These are phyloP conservation scores for Trichophyton benhamiae DNA, from an alignment of 2,329 filamentous ascomycete genomes.

Conservation along the genomic window DNA sequence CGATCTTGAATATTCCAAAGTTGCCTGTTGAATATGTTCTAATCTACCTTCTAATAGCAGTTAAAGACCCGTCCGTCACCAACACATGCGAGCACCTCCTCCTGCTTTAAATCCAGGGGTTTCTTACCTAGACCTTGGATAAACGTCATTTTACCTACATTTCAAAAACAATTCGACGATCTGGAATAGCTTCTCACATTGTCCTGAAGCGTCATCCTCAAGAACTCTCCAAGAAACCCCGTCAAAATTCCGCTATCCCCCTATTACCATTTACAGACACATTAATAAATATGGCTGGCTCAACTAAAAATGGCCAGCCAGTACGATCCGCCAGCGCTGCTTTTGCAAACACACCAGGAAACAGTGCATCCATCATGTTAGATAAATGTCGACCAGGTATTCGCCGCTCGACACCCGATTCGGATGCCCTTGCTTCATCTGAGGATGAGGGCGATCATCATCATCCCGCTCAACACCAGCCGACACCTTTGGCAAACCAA, in stretches of 20 bases:
- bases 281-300: constrained; percentile 8
- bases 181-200: neutral
- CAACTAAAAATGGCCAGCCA: constrained; percentile 8
- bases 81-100: constrained; percentile 3
- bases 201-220: neutral
- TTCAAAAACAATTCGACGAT: neutral
- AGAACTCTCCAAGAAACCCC: neutral
- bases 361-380: constrained; percentile 52
- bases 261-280: neutral
- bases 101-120: constrained; percentile 5
- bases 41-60: neutral
- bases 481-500: constrained; percentile 46
- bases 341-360: constrained; percentile 34
- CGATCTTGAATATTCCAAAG: neutral
- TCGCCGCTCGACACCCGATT: constrained; percentile 81
- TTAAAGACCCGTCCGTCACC: neutral
- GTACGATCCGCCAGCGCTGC: constrained; percentile 31
- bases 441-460: constrained; percentile 71
- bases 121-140: constrained; percentile 6
- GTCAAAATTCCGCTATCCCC: neutral
- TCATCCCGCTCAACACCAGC: constrained; percentile 39
- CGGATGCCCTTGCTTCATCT: constrained; percentile 82
- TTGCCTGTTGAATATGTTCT: neutral
- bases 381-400: constrained; percentile 59
- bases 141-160: neutral